Evolutionary conservation across 164 flowering plant species (phyloP), one percentile per base, ranked within the genome.

Genomic region (Stephania yunnanensis): DNA sequence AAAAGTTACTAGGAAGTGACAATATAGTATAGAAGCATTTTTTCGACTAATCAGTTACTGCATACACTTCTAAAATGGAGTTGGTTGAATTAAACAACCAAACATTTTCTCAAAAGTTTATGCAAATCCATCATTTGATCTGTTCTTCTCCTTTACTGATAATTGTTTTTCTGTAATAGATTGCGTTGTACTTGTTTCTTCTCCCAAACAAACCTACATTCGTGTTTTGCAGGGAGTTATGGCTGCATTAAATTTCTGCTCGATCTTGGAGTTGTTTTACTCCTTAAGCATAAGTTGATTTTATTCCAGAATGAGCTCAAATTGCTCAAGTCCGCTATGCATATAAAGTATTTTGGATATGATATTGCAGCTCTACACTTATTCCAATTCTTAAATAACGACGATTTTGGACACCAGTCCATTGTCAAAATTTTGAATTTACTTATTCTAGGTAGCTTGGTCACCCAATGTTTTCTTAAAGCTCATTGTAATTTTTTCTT

Each of bases 401-500:
- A 4, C 5, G 1, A 55, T n/a, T 55, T 6, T 55, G 19, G n/a
- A 58, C 64, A 58, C 19, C 13, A 12, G 6, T 1, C 6, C 19
- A 29, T 19, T 70, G 63, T 68, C 67, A 48, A 65, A 77, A 44
- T 69, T 46, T 36, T 3, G 63, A 69, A 58, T 25, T 30, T 53
- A 53, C 58, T 31, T 61, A 69, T 69, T 20, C 15, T 29, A 58
- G 6, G 64, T 58, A 15, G 5, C 17, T 3, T 12, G 15, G 19
- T 58, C 64, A 58, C 13, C 64, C 64, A 15, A 58, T 58, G n/a
- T 58, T 69, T 3, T 22, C 46, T 20, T 36, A 44, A 53, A 64
- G 45, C 80, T 79, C 45, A 42, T 29, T 25, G 45, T 10, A 1
- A 25, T 55, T 29, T 77, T 29, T 63, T 68, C 55, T 58, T 73